Conservation (phyloP, 164 flowering plant genomes). For the Dillenia suffruticosa region DNA sequence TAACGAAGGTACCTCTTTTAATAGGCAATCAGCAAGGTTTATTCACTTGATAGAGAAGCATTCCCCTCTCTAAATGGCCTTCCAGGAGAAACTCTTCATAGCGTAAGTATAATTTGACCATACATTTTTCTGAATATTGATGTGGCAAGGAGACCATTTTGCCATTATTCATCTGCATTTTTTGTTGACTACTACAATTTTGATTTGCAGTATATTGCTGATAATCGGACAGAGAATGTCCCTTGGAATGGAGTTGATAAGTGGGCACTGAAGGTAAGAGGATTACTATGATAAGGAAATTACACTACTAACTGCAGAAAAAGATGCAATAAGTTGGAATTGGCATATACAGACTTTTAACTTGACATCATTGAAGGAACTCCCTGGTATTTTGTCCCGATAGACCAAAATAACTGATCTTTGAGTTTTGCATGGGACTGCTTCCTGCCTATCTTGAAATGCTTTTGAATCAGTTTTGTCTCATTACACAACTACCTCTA, state of each 20-base stretch:
- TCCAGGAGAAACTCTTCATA: constrained; percentile 94
- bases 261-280: constrained; percentile 79
- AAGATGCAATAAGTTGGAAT: too few relatives aligned
- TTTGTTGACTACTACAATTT: background rate
- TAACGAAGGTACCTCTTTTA: constrained; percentile 2
- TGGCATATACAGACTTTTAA: too few relatives aligned
- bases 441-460: too few relatives aligned
- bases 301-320: constrained; percentile 32
- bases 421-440: too few relatives aligned
- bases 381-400: too few relatives aligned
- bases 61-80: constrained; percentile 84
- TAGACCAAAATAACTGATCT: too few relatives aligned
- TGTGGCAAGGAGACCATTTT: too few relatives aligned
- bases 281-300: constrained; percentile 75
- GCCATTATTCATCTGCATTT: too few relatives aligned
- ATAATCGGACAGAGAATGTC: constrained; percentile 64
- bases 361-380: too few relatives aligned
- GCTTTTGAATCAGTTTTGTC: too few relatives aligned
- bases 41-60: constrained; percentile 87
- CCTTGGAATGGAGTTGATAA: constrained; percentile 93
- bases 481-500: too few relatives aligned
- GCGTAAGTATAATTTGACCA: constrained; percentile 46
- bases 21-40: constrained; percentile 70
- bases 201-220: constrained; percentile 77
- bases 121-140: too few relatives aligned